phyloP scores from a whole-genome alignment of 192 early-diverging fungal species.

The Spizellomyces sp. region DNA sequence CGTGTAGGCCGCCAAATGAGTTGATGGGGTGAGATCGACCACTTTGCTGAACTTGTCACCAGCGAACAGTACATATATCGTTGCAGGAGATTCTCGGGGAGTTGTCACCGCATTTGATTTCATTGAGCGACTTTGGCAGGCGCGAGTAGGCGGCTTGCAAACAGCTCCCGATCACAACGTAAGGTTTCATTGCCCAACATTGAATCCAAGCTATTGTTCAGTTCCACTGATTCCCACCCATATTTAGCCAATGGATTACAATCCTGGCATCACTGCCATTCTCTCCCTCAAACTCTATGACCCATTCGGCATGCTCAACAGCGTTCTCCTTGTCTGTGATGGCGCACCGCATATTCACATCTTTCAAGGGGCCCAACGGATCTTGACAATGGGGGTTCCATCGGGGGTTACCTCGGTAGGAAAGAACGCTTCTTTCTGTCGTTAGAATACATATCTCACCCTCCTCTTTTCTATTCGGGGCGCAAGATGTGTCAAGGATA shows the following conservation, averaged over 20 bases:
- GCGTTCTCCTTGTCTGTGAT: neutral
- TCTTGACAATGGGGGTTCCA: constrained; percentile 7
- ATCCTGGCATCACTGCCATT: neutral
- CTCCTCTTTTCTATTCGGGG: no score
- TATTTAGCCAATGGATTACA: neutral
- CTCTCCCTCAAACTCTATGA: neutral
- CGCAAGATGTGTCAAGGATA: no score
- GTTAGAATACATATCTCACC: no score
- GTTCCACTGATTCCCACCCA: neutral
- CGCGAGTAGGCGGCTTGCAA: neutral
- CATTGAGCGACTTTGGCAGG: neutral
- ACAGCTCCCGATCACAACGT: neutral
- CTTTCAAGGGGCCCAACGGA: neutral
- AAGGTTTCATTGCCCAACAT: neutral
- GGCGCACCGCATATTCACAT: constrained; percentile 12
- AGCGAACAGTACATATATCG: no score
- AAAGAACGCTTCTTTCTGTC: no score
- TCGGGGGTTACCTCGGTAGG: constrained; percentile 3
- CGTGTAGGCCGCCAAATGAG: neutral
- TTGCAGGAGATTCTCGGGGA: constrained; percentile 14
- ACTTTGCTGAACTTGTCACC: no score
- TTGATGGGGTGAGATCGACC: no score
- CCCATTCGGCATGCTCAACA: neutral
- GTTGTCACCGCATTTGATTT: constrained; percentile 17
- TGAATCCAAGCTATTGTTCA: neutral